Conservation (phyloP, 495 filamentous ascomycete genomes). For the Hypoxylon trugodes region DNA sequence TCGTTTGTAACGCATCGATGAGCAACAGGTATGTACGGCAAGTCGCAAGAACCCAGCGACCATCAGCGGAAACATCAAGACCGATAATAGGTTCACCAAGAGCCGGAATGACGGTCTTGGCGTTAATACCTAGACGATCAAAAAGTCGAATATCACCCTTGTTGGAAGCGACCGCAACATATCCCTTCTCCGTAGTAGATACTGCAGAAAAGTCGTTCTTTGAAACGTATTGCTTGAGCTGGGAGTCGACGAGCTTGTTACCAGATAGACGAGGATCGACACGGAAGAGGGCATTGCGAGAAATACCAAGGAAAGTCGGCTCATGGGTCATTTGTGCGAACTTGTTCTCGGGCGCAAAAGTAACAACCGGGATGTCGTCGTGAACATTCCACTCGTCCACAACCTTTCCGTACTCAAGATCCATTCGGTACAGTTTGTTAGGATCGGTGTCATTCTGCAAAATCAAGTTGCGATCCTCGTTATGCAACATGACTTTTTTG, state of each 20-base stretch:
- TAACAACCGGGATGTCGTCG: slow-evolving; percentile 91
- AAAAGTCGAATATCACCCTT: slow-evolving; percentile 98
- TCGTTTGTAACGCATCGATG: slow-evolving; percentile 88
- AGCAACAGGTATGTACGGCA: slow-evolving; percentile 95
- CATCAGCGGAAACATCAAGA: slow-evolving; percentile 92
- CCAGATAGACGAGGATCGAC: slow-evolving; percentile 91
- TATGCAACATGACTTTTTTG: slow-evolving; percentile 97
- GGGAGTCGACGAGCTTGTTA: slow-evolving; percentile 89
- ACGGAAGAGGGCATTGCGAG: slow-evolving; percentile 89
- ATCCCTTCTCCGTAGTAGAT: slow-evolving; percentile 93
- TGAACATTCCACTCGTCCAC: slow-evolving; percentile 99
- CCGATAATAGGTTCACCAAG: slow-evolving; percentile 95
- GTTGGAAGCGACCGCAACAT: slow-evolving; percentile 94
- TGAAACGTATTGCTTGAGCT: slow-evolving; percentile 92
- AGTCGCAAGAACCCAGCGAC: slow-evolving; percentile 93
- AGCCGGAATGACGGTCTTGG: slow-evolving; percentile 95
- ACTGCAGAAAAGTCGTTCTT: slow-evolving; percentile 97
- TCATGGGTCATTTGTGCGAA: slow-evolving; percentile 97
- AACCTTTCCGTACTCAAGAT: slow-evolving; percentile 97
- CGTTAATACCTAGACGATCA: slow-evolving; percentile 94
- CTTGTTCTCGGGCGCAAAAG: slow-evolving; percentile 95
- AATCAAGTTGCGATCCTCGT: slow-evolving; percentile 91
- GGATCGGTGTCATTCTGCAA: slow-evolving; percentile 85
- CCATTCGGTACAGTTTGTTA: slow-evolving; percentile 96
- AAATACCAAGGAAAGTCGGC: slow-evolving; percentile 92